These are phyloP conservation scores for Penicillium sp. DNA, from an alignment of 2,329 filamentous ascomycete genomes.

Conservation along the genomic window DNA sequence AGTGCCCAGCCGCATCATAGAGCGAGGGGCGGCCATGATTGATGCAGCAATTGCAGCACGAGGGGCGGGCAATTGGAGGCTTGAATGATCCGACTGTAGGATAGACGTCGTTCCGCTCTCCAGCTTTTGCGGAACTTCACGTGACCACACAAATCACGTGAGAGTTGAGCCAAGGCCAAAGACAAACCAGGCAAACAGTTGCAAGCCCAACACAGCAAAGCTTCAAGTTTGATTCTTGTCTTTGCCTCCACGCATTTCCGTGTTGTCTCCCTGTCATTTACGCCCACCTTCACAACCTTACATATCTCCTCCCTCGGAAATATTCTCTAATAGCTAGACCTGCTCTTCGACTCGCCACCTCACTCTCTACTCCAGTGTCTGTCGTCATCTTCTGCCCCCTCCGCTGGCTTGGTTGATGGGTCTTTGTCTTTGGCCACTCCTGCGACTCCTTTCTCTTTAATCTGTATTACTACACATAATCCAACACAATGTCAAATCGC, in stretches of 20 bases:
- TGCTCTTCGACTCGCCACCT: slow-evolving; percentile 20
- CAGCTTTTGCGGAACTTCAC: slow-evolving; percentile 30
- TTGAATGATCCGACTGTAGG: slow-evolving; percentile 27
- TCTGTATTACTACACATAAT: slow-evolving; percentile 27
- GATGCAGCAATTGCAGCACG: slow-evolving; percentile 36
- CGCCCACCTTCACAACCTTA: slow-evolving; percentile 5
- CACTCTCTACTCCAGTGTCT: slow-evolving; percentile 22
- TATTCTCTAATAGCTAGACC: slow-evolving; percentile 7
- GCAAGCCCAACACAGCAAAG: slow-evolving; percentile 29
- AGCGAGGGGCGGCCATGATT: slow-evolving; percentile 52
- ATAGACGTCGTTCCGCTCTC: slow-evolving; percentile 27
- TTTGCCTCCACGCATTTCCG: slow-evolving; percentile 29
- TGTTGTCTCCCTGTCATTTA: slow-evolving; percentile 11
- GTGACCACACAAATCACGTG: slow-evolving; percentile 27
- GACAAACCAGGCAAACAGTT: slow-evolving; percentile 29
- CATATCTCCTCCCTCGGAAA: background rate
- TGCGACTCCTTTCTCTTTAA: slow-evolving; percentile 22
- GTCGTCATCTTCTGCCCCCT: slow-evolving; percentile 27
- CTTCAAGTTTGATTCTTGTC: slow-evolving; percentile 28
- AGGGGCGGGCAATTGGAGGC: slow-evolving; percentile 15
- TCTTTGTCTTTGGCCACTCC: slow-evolving; percentile 20
- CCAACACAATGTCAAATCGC: slow-evolving; percentile 49
- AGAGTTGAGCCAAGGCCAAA: background rate
- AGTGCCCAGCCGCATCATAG: slow-evolving; percentile 49
- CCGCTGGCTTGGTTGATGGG: slow-evolving; percentile 25